Base-by-base conservation (phyloP, 1,284 basidiomycete genomes). In the Sanghuangporus sanghuang region DNA sequence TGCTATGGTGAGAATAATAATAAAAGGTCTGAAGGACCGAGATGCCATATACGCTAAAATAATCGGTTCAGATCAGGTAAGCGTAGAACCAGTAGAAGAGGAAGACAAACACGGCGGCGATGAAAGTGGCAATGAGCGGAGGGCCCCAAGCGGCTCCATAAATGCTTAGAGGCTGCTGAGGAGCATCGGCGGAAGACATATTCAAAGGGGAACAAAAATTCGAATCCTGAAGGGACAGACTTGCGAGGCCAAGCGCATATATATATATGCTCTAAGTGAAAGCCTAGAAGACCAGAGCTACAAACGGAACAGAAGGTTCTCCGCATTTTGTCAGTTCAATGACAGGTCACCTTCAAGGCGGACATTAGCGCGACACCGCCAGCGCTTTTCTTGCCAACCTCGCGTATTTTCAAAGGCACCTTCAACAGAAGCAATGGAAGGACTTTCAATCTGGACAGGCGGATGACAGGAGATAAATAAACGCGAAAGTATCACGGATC, bases 1-100 rank as follows among this genome's bases (percentile, higher is more conserved):
- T 58, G 36, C 57, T 44, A 21, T 63, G 49, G 35, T 52, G 38
- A 48, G 54, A 53, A 52, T 63, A 63, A 23, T 63, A 63, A 36
- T 63, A 63, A 40, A 63, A 63, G 8, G 62, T 63, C 27, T 63
- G 62, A 40, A 63, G 62, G 56, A 63, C 62, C n/a, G 62, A 48
- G 18, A 63, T 63, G 35, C 62, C 62, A 59, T 63, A 63, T 1
- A 63, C 36, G 21, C 62, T 63, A 35, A 7, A 3, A 32, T 32
- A 27, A 11, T 2, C 21, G 2, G 23, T 2, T 40, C 38, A 18
- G 35, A 39, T 8, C n/a, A 52, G 54, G 9, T 35, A 36, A 0
- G 23, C 39, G 11, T 5, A 55, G 9, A 49, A 12, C 14, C 2
- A 6, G 7, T 6, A 8, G 6, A 35, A 7, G 35, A 8, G 35